Base-by-base conservation (phyloP, 1,139 yeast species). In the Lodderomyces oxycetoniae region DNA sequence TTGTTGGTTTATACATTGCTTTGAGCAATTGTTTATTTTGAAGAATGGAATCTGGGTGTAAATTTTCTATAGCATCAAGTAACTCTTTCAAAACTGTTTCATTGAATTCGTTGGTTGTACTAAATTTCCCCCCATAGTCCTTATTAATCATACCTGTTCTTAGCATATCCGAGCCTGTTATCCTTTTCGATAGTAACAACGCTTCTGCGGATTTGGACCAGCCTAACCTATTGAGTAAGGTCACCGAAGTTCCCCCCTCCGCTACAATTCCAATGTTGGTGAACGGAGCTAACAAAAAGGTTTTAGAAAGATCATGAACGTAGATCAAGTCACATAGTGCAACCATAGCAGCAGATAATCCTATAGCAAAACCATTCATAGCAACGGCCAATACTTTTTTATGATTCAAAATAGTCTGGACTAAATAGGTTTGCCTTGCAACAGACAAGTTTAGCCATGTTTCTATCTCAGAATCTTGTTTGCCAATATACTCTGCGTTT, bases 311-410 rank as follows among this genome's bases (percentile, higher is more conserved):
- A 43, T 80, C 76, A 47, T 65, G 71, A 13, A 81, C 82, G 50
- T 84, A 85, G 17, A 87, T 68, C 46, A 87, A 69, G 55, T 87
- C 96, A 54, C 86, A 79, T 38, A 83, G 63, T n/a, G 83, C 75
- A 12, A 86, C 81, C 32, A 87, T 57, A 0, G 91, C 86, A 3
- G 91, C 78, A 25, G 80, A 65, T 39, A 87, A 68, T 0, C 96
- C 96, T 43, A 87, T 73, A 8, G 77, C 95, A 0, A 95, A 95
- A 1, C 96, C 96, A 50, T 87, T 87, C 41, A 87, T 63, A 5
- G 91, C 91, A 25, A 77, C 77, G 15, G 81, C 80, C 31, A 87
- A 61, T 3, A 86, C 69, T 56, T 87, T 87, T 12, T 71, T 63
- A 55, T 87, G 96, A 49, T 74, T 72, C 46, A 75, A 73, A 54